These are phyloP conservation scores for Tylopilus sp. DNA, from an alignment of 768 basidiomycete species.

Conservation along the genomic window DNA sequence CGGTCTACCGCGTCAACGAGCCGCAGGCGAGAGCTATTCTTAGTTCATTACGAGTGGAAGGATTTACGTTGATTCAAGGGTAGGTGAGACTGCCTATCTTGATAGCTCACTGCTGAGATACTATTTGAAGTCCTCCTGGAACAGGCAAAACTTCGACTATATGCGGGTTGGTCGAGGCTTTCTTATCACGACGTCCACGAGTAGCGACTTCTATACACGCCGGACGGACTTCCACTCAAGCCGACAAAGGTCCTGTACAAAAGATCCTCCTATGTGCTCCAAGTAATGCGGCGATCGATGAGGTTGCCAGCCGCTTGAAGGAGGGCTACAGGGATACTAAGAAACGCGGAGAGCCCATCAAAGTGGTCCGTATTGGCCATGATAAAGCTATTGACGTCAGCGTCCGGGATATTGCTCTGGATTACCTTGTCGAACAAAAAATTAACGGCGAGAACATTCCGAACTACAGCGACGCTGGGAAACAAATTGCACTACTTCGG, in stretches of 20 bases:
- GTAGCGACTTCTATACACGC: slow-evolving; percentile 49
- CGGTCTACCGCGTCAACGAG: slow-evolving; percentile 74
- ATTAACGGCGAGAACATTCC: slow-evolving; percentile 43
- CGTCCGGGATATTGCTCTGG: slow-evolving; percentile 84
- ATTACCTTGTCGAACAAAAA: slow-evolving; percentile 79
- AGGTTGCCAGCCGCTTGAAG: slow-evolving; percentile 85
- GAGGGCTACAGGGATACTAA: slow-evolving; percentile 64
- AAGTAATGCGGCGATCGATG: slow-evolving; percentile 97
- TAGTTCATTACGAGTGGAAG: slow-evolving; percentile 63
- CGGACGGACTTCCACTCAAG: slow-evolving; percentile 39
- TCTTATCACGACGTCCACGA: slow-evolving; percentile 57
- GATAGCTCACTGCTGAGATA: not conserved
- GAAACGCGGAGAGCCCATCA: slow-evolving; percentile 54
- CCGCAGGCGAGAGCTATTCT: slow-evolving; percentile 92
- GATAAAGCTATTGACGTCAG: slow-evolving; percentile 70
- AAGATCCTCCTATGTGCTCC: slow-evolving; percentile 93
- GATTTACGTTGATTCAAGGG: slow-evolving; percentile 96
- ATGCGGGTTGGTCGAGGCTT: slow-evolving; percentile 86
- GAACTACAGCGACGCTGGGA: slow-evolving; percentile 49
- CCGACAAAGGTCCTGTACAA: slow-evolving; percentile 47
- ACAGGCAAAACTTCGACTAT: slow-evolving; percentile 99
- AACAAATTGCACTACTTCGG: slow-evolving; percentile 56
- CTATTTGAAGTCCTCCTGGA: slow-evolving; percentile 75
- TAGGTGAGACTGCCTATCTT: slow-evolving; percentile 33
- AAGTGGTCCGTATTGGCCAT: slow-evolving; percentile 88